phyloP scores from a whole-genome alignment of 2,329 filamentous ascomycete genomes.

The Xylaria sp. region DNA sequence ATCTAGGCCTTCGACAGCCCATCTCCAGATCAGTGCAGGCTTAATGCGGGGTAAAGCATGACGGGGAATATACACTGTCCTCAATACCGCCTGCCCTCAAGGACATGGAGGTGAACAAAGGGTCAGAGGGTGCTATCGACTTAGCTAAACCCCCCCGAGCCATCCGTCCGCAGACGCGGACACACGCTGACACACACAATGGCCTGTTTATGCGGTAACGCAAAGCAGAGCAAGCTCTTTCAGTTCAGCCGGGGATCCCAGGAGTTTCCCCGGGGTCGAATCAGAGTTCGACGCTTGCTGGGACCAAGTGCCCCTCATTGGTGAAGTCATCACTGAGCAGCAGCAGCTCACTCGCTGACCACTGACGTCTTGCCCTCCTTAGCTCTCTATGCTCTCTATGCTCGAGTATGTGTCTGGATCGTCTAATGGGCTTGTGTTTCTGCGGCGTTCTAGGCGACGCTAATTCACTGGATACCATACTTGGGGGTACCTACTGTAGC shows the following conservation, averaged over 20 bases:
- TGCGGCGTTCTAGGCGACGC: neutral
- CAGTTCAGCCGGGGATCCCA: neutral
- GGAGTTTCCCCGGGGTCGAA: slow-evolving; percentile 8
- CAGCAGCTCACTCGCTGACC: slow-evolving; percentile 17
- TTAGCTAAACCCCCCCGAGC: neutral
- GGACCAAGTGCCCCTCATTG: slow-evolving; percentile 40
- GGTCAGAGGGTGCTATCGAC: neutral
- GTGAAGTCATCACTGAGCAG: slow-evolving; percentile 44
- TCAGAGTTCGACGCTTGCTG: slow-evolving; percentile 35
- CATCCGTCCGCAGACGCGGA: neutral
- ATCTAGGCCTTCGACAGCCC: slow-evolving; percentile 31
- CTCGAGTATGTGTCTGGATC: too few relatives aligned
- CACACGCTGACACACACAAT: neutral
- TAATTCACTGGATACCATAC: neutral
- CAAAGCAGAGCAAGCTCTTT: neutral
- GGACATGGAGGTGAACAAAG: slow-evolving; percentile 7
- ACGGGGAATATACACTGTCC: neutral
- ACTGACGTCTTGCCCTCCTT: slow-evolving; percentile 28
- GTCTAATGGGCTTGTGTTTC: neutral
- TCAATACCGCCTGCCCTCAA: neutral
- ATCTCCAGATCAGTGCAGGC: slow-evolving; percentile 37
- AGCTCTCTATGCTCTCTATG: neutral
- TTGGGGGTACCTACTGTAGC: neutral
- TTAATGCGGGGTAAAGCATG: slow-evolving; percentile 43
- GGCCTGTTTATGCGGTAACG: neutral